Evolutionary conservation across 352 stramenopile genomes (phyloP).

Genomic region (Phytophthora boehmeriae): DNA sequence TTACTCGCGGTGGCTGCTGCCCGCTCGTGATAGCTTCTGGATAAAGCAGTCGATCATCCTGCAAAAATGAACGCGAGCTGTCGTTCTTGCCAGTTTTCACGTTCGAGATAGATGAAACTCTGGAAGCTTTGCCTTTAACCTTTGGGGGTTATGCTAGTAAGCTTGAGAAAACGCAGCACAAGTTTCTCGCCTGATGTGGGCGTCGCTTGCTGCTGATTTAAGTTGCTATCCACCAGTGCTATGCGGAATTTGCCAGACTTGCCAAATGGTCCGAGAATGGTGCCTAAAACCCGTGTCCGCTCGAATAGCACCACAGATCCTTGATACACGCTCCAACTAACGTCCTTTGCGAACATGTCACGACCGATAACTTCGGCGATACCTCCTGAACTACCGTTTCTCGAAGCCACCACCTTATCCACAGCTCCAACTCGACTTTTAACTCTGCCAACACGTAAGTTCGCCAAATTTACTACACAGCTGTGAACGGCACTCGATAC

Average conservation of each 20-base stretch:
- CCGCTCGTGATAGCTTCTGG: constrained; percentile 37
- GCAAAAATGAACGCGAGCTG: constrained; percentile 32
- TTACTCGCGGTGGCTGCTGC: neutral
- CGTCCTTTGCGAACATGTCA: constrained; percentile 82
- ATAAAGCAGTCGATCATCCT: constrained; percentile 52
- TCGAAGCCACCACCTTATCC: constrained; percentile 49
- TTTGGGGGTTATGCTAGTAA: constrained; percentile 45
- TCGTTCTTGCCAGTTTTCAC: constrained; percentile 10
- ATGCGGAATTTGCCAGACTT: constrained; percentile 84
- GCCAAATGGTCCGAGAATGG: constrained; percentile 75
- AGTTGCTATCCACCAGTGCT: constrained; percentile 21
- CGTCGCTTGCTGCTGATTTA: neutral
- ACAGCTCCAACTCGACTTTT: constrained; percentile 67
- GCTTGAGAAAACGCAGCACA: constrained; percentile 69
- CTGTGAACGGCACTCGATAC: constrained; percentile 13
- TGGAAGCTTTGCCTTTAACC: constrained; percentile 23
- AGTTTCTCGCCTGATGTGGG: constrained; percentile 49
- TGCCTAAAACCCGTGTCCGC: constrained; percentile 38
- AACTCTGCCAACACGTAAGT: constrained; percentile 61
- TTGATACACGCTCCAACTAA: constrained; percentile 71
- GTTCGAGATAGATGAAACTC: neutral
- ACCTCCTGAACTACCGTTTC: constrained; percentile 6
- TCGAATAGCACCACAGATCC: constrained; percentile 56
- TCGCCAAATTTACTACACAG: constrained; percentile 27
- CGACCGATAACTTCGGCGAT: constrained; percentile 54